phyloP scores from a whole-genome alignment of 2,329 filamentous ascomycete genomes.

The Colletotrichum coccodes region DNA sequence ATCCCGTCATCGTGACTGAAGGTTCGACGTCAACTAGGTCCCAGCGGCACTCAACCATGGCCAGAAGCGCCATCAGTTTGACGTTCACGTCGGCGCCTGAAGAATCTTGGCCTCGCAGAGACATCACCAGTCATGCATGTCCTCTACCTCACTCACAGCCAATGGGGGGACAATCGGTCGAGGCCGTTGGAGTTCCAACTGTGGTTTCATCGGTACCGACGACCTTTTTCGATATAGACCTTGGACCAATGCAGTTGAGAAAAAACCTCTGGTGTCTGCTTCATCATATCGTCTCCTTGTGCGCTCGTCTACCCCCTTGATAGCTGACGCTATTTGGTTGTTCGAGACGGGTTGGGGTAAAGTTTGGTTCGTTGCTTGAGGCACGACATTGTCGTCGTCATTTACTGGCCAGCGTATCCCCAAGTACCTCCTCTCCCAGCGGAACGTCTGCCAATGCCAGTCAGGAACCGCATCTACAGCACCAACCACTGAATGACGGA shows the following conservation, averaged over 20 bases:
- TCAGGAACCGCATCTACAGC: neutral
- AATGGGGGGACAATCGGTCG: neutral
- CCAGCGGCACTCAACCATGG: neutral
- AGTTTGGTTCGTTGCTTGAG: conserved; percentile 1
- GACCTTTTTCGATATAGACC: neutral
- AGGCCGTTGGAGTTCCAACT: neutral
- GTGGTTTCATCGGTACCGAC: neutral
- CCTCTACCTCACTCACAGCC: neutral
- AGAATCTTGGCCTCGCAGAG: neutral
- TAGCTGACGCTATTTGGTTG: neutral
- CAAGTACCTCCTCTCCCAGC: neutral
- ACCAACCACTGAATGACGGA: neutral
- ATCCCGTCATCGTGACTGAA: neutral
- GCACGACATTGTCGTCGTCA: neutral
- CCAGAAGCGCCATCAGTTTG: neutral
- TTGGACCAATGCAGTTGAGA: neutral
- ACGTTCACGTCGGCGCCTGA: neutral
- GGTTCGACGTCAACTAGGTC: neutral
- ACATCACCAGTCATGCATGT: neutral
- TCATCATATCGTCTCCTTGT: neutral
- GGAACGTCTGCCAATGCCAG: neutral
- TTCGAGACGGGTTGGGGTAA: neutral
- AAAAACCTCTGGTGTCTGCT: neutral
- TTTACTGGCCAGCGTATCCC: conserved; percentile 1
- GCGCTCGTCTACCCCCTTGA: neutral